phyloP scores from a whole-genome alignment of 2,329 filamentous ascomycete species.

The Thielaviopsis populi region DNA sequence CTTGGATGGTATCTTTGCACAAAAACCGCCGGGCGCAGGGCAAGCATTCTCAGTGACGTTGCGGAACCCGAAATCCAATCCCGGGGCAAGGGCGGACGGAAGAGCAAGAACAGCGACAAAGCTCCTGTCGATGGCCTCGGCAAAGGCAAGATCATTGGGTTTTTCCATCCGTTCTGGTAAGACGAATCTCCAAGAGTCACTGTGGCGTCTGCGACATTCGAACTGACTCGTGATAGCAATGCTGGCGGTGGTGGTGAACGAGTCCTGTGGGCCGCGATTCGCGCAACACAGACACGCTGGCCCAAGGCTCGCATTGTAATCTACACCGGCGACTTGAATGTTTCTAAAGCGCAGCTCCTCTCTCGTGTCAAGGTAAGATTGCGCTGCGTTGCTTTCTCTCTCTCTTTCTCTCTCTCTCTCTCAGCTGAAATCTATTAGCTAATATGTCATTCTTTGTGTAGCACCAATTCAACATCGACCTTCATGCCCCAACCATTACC shows the following conservation, averaged over 20 bases:
- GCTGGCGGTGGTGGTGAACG: conserved; percentile 90
- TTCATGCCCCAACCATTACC: conserved; percentile 66
- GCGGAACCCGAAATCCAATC: conserved; percentile 22
- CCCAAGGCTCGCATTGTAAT: conserved; percentile 80
- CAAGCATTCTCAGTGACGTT: conserved; percentile 37
- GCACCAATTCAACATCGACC: conserved; percentile 81
- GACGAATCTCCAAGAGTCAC: conserved; percentile 19
- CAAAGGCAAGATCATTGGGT: conserved; percentile 66
- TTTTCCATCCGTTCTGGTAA: conserved; percentile 96
- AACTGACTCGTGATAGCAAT: conserved; percentile 43
- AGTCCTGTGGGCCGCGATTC: conserved; percentile 89
- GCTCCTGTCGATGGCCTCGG: conserved; percentile 41
- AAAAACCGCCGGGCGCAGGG: conserved; percentile 47
- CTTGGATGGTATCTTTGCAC: conserved; percentile 47
- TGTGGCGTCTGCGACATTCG: not conserved
- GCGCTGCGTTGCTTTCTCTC: too few relatives aligned
- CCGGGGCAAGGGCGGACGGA: conserved; percentile 49
- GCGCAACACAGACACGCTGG: conserved; percentile 77
- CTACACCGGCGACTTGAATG: conserved; percentile 90
- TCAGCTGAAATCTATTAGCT: conserved; percentile 9
- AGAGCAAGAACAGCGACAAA: conserved; percentile 38
- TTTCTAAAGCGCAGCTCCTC: conserved; percentile 65
- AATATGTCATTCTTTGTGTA: conserved; percentile 24
- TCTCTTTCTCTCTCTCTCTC: not conserved
- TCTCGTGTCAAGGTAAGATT: conserved; percentile 51